Evolutionary conservation across 495 filamentous ascomycete genomes (phyloP), one percentile per base, ranked within the genome.

Genomic region (Thozetella sp.): DNA sequence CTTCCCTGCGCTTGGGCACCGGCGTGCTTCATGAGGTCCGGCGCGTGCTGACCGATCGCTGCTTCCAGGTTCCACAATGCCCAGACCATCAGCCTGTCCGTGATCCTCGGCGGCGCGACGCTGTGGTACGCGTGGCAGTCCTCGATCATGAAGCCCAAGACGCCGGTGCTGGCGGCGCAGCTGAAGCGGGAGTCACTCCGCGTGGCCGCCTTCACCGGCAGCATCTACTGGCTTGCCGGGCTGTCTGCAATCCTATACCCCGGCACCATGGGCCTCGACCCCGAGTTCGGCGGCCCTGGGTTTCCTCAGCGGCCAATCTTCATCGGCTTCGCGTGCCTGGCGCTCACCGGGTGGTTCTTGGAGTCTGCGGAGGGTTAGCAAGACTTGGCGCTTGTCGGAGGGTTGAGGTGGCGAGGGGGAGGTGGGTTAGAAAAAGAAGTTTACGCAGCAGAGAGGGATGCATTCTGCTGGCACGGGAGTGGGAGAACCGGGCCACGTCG

Each of bases 1-100:
- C 24, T 48, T 45, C 43, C 43, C 51, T 23, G 12, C 1, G 15
- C 24, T 25, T 11, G 15, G 22, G 15, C 26, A 19, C 12, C 22
- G 25, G 17, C 20, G 20, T 12, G 22, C 13, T 20, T n/a, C 23
- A 27, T 23, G 17, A 55, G 20, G 22, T n/a, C 4, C 4, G 20
- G 22, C 34, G 24, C 4, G 22, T 50, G 48, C 27, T 51, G 1
- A 40, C 25, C 43, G 12, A 46, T 45, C 48, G 6, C 22, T 53
- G 15, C 17, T 22, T 3, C 2, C 54, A 80, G 78, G 59, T 86
- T 85, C 66, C 83, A 86, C 67, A 78, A 78, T 57, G 83, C 72
- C 17, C 83, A 86, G 52, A 85, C 82, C 20, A 83, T 86, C 67
- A 74, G 64, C 37, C 72, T 82, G 51, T 78, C 82, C 0, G 58